Percentiles rank a stretch among this genome's conserved stretches.
phyloP scores from a whole-genome alignment of 345 rosid species.

The Alliaria petiolata region DNA sequence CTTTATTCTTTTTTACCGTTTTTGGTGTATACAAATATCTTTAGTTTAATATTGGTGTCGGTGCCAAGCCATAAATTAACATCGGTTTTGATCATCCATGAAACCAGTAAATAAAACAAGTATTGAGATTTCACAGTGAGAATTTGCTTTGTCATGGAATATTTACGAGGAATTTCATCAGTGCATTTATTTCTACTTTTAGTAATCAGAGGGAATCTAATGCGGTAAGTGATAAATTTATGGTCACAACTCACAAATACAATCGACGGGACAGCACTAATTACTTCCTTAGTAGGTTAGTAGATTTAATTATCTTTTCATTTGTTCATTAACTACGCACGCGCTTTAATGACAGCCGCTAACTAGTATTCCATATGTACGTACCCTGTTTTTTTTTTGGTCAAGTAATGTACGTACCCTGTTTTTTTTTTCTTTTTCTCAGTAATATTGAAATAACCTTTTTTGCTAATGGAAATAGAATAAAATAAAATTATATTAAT shows the following conservation, averaged over 20 bases:
- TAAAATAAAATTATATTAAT: too few relatives aligned
- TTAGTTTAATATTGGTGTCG: conserved; percentile 1
- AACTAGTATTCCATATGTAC: background rate
- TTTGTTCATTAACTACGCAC: background rate
- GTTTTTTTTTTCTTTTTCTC: background rate
- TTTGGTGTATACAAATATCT: background rate
- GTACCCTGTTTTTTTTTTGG: background rate
- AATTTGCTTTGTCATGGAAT: background rate
- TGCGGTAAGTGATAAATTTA: background rate
- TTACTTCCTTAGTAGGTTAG: background rate
- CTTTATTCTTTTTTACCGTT: background rate
- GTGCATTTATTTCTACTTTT: background rate
- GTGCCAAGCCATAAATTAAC: background rate
- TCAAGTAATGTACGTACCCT: background rate
- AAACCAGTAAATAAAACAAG: background rate
- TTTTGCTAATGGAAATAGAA: background rate
- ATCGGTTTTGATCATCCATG: background rate
- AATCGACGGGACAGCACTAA: background rate
- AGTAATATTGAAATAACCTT: background rate
- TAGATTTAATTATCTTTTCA: background rate
- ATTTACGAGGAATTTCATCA: background rate
- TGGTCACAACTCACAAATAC: background rate
- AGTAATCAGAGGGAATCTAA: background rate
- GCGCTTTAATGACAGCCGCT: conserved; percentile 3
- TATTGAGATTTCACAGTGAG: background rate